These are phyloP conservation scores for Bipolaris victoriae DNA, from an alignment of 2,329 filamentous ascomycete species.

Conservation along the genomic window DNA sequence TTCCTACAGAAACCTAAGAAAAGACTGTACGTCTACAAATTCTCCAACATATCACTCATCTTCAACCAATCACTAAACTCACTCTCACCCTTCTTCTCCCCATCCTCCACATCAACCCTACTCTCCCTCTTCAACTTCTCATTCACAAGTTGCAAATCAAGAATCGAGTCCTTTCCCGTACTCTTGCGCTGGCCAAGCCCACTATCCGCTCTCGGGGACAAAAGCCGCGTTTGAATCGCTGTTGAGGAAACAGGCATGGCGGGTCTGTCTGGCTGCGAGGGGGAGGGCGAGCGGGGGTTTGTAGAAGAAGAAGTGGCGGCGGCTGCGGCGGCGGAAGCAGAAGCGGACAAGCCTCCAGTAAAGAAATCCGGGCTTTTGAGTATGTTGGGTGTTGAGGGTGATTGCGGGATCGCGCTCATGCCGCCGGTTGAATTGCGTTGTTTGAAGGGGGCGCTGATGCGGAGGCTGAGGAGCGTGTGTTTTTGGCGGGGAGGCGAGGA, in stretches of 20 bases:
- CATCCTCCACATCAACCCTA: not conserved
- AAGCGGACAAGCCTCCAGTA: not conserved
- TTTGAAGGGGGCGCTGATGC: slow-evolving; percentile 17
- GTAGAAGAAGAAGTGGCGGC: too few relatives aligned
- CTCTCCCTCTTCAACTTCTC: not conserved
- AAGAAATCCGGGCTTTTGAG: slow-evolving; percentile 12
- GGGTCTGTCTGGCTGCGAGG: not conserved
- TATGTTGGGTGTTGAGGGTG: not conserved
- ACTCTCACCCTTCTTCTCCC: not conserved
- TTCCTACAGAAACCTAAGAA: not conserved
- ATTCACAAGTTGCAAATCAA: not conserved
- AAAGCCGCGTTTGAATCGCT: not conserved
- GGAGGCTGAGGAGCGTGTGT: slow-evolving; percentile 23
- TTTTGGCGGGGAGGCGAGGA: slow-evolving; percentile 8
- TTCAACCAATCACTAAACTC: slow-evolving; percentile 5
- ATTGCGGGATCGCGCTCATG: slow-evolving; percentile 2
- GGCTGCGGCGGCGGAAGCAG: not conserved
- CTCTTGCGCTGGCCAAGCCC: not conserved
- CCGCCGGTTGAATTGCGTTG: not conserved
- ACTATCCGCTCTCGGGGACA: slow-evolving; percentile 11
- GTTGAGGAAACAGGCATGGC: not conserved
- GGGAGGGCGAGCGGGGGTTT: too few relatives aligned
- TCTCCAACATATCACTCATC: not conserved
- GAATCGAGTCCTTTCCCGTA: not conserved
- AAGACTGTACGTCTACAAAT: not conserved